Conservation (phyloP, 345 rosid genomes). For the Mangifera indica region DNA sequence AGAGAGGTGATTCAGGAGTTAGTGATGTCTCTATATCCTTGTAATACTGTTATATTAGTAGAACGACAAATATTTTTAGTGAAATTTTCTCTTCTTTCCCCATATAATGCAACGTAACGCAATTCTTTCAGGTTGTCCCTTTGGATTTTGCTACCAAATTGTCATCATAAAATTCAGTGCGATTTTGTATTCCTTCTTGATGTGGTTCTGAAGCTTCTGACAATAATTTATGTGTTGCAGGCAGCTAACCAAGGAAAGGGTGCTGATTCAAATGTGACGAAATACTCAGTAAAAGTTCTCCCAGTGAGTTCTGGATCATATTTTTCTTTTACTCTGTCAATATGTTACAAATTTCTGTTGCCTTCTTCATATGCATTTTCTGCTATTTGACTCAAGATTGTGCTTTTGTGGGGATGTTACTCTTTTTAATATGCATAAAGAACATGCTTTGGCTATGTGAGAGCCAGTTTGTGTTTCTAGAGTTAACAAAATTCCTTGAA, state of each 20-base stretch:
- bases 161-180: not conserved
- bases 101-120: not conserved
- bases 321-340: not conserved
- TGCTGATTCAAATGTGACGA: conserved; percentile 63
- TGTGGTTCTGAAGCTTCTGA: not conserved
- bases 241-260: conserved; percentile 62
- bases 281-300: conserved; percentile 77
- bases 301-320: conserved; percentile 55
- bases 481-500: no score
- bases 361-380: not conserved
- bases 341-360: not conserved
- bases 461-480: no score
- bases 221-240: conserved; percentile 36
- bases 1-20: no score
- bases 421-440: not conserved
- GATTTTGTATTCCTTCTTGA: not conserved
- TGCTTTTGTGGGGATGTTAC: no score
- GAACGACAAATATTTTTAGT: not conserved
- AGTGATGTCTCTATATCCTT: no score
- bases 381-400: no score
- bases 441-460: no score
- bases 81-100: not conserved
- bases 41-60: not conserved
- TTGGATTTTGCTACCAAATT: not conserved
- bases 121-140: not conserved